phyloP scores from a whole-genome alignment of 495 filamentous ascomycete species.

The Aspergillus nidulans region DNA sequence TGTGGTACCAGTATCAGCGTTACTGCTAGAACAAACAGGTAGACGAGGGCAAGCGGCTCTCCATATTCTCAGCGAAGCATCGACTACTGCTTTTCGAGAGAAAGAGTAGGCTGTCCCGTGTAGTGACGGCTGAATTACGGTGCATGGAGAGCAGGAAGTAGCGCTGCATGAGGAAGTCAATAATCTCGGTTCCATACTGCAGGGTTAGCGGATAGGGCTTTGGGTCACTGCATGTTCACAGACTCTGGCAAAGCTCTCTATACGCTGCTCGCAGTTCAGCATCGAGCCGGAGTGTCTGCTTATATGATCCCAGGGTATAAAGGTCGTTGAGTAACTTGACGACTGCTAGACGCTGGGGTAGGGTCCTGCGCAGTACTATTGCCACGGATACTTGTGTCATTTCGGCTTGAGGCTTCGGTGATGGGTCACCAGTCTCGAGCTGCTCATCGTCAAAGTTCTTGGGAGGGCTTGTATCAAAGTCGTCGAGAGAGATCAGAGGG shows the following conservation, averaged over 20 bases:
- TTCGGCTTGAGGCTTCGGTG: slow-evolving; percentile 26
- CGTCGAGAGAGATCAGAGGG: slow-evolving; percentile 42
- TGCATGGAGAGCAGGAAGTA: slow-evolving; percentile 5
- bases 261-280: slow-evolving; percentile 31
- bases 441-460: slow-evolving; percentile 43
- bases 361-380: slow-evolving; percentile 40
- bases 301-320: slow-evolving; percentile 24
- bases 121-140: neutral
- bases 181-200: slow-evolving; percentile 17
- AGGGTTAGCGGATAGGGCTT: slow-evolving; percentile 27
- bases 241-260: slow-evolving; percentile 26
- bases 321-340: slow-evolving; percentile 44
- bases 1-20: neutral
- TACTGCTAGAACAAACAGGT: neutral
- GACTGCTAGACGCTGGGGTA: slow-evolving; percentile 44
- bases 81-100: neutral
- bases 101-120: slow-evolving; percentile 2
- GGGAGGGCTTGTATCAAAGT: slow-evolving; percentile 53
- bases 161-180: slow-evolving; percentile 13
- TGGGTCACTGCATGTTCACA: slow-evolving; percentile 26
- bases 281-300: slow-evolving; percentile 34
- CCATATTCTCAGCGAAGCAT: slow-evolving; percentile 38
- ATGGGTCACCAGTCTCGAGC: slow-evolving; percentile 9
- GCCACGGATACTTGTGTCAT: slow-evolving; percentile 43
- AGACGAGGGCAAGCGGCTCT: slow-evolving; percentile 21